phyloP scores from a whole-genome alignment of 352 stramenopile species.

The Globisporangium radiosum region DNA sequence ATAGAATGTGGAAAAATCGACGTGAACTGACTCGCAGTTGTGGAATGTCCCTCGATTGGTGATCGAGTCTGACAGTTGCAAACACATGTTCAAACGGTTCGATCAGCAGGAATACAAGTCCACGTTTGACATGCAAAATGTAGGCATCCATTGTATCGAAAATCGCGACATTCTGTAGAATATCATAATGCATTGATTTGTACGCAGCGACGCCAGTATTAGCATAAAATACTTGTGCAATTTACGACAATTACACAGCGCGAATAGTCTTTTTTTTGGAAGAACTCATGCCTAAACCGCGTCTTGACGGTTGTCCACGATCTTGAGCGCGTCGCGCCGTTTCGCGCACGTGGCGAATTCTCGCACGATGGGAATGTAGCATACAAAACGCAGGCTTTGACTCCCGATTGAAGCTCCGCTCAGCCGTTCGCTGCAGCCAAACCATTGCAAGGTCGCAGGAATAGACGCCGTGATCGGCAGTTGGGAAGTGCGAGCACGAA shows the following conservation, averaged over 20 bases:
- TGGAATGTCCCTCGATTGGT: too few species aligned
- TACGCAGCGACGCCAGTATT: not conserved
- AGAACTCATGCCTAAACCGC: not conserved
- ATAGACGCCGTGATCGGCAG: constrained; percentile 25
- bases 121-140: too few species aligned
- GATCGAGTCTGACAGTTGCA: too few species aligned
- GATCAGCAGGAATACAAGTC: too few species aligned
- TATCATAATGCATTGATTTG: too few species aligned
- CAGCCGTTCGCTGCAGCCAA: too few species aligned
- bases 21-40: too few species aligned
- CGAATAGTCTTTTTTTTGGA: not conserved
- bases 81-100: too few species aligned
- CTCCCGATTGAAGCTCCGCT: not conserved
- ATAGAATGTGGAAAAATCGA: too few species aligned
- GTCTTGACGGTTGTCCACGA: not conserved
- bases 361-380: not conserved
- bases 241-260: not conserved
- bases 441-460: not conserved
- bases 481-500: constrained; percentile 16
- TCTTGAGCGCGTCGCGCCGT: not conserved
- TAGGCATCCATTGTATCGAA: too few species aligned
- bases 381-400: not conserved
- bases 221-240: not conserved
- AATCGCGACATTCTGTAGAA: too few species aligned
- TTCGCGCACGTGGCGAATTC: not conserved